phyloP scores from a whole-genome alignment of 2,329 filamentous ascomycete species.

The Hypoxylon sp. region DNA sequence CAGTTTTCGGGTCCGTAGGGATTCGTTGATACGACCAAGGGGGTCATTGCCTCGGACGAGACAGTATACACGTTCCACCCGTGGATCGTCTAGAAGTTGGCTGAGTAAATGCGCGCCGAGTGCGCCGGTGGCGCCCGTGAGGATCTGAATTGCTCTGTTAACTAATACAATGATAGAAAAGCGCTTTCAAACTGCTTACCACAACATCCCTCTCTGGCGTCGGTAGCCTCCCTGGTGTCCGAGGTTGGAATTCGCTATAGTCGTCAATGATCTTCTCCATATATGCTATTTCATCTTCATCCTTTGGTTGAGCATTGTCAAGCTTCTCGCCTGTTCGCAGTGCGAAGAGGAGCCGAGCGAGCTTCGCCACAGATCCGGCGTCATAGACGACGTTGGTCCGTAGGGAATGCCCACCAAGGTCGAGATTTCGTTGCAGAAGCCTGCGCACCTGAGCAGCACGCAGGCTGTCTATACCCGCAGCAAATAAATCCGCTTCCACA shows the following conservation, averaged over 20 bases:
- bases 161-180: neutral
- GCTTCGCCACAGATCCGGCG: constrained; percentile 55
- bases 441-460: constrained; percentile 62
- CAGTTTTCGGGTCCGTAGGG: constrained; percentile 42
- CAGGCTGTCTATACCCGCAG: constrained; percentile 62
- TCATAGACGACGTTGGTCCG: constrained; percentile 61
- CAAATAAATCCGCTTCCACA: constrained; percentile 59
- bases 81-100: constrained; percentile 56
- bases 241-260: constrained; percentile 60
- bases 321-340: constrained; percentile 50
- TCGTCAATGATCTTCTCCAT: constrained; percentile 60
- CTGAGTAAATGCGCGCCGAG: constrained; percentile 59
- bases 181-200: constrained; percentile 40
- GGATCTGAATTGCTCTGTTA: constrained; percentile 41
- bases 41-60: constrained; percentile 54
- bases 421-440: constrained; percentile 58
- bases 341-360: constrained; percentile 55
- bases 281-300: constrained; percentile 55
- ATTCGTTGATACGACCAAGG: constrained; percentile 41
- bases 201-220: constrained; percentile 41
- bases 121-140: constrained; percentile 62
- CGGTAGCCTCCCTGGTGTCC: constrained; percentile 30
- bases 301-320: constrained; percentile 23
- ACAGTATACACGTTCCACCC: constrained; percentile 56
- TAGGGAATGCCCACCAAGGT: constrained; percentile 53